Evolutionary conservation across 2,329 filamentous ascomycete species (phyloP).

Genomic region (Thermomyces lanuginosus): DNA sequence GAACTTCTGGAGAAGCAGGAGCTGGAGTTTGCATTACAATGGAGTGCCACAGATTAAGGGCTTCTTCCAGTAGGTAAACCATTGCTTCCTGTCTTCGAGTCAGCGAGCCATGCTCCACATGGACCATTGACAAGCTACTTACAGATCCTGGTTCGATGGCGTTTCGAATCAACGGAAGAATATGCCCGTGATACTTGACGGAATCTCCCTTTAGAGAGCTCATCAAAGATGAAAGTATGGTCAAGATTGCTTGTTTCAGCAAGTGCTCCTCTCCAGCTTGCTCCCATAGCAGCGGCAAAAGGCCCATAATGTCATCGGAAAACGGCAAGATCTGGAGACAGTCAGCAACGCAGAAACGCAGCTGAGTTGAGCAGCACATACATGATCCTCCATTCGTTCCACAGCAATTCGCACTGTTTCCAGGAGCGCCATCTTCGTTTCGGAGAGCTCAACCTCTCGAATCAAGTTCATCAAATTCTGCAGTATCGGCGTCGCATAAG

Average conservation of each 20-base stretch:
- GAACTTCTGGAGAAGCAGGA: conserved; percentile 43
- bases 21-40: conserved; percentile 51
- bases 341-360: neutral
- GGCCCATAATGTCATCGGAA: conserved; percentile 64
- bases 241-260: conserved; percentile 84
- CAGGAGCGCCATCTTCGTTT: conserved; percentile 79
- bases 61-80: conserved; percentile 78
- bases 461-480: conserved; percentile 61
- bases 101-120: neutral
- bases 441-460: conserved; percentile 60
- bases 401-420: conserved; percentile 74
- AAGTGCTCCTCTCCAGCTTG: conserved; percentile 73
- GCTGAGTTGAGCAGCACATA: conserved; percentile 15
- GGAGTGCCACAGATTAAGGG: conserved; percentile 72
- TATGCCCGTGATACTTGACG: conserved; percentile 58
- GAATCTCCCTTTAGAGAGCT: conserved; percentile 67
- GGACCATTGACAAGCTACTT: conserved; percentile 9
- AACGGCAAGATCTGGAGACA: conserved; percentile 38
- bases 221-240: conserved; percentile 70
- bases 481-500: conserved; percentile 59
- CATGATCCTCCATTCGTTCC: conserved; percentile 60
- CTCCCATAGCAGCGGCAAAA: conserved; percentile 72
- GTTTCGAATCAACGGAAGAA: conserved; percentile 67
- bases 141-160: conserved; percentile 63
- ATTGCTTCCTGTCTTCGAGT: conserved; percentile 37